These are phyloP conservation scores for Crotalaria pallida DNA, from an alignment of 306 rosid species.

Conservation along the genomic window DNA sequence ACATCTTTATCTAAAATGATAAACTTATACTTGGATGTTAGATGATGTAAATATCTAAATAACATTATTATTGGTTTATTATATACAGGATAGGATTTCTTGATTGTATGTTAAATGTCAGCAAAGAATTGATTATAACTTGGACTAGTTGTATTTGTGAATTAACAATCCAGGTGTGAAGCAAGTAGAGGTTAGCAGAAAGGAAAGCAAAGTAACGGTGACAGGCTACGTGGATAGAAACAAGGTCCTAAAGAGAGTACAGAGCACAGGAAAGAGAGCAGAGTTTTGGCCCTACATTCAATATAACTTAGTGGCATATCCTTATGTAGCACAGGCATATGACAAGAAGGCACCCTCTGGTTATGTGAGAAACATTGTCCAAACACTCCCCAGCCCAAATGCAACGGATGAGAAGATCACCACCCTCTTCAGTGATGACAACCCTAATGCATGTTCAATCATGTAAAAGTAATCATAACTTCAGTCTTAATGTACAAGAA, in stretches of 20 bases:
- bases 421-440: slow-evolving; percentile 79
- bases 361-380: slow-evolving; percentile 54
- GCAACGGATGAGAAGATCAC: slow-evolving; percentile 57
- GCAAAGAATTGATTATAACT: not conserved
- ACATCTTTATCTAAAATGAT: no score
- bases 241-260: slow-evolving; percentile 72
- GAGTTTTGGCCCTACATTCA: slow-evolving; percentile 95
- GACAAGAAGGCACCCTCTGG: slow-evolving; percentile 93
- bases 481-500: no score
- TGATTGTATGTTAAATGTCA: no score
- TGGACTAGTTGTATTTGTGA: not conserved
- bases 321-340: slow-evolving; percentile 73
- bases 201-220: slow-evolving; percentile 70
- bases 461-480: no score
- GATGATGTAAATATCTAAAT: no score
- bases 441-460: slow-evolving; percentile 76
- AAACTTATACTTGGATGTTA: no score
- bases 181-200: slow-evolving; percentile 64
- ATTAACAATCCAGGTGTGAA: slow-evolving; percentile 54
- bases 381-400: slow-evolving; percentile 47
- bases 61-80: no score
- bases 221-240: slow-evolving; percentile 74
- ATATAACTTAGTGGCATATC: slow-evolving; percentile 81
- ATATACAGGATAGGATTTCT: no score
- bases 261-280: slow-evolving; percentile 81